Base-by-base conservation (phyloP, 306 rosid species). In the Acacia acuminata region DNA sequence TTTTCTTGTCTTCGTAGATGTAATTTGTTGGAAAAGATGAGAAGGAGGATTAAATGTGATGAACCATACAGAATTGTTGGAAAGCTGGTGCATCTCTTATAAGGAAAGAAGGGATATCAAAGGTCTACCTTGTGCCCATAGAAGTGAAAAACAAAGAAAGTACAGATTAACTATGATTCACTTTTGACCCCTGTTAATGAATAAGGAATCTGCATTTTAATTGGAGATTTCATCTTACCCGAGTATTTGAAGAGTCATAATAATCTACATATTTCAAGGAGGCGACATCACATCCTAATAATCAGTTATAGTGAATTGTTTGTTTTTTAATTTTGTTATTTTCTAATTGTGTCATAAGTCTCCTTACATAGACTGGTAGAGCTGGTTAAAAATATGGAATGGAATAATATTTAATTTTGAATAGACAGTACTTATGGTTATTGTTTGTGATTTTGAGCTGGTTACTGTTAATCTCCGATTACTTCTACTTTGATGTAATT, bases 401-500 rank as follows among this genome's bases (percentile, higher is more conserved):
- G 38, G 70, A 22, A 56, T 76, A 15, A n/a, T 34, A 40, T 14
- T 58, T 17, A 15, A 25, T 61, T 58, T 56, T 76, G 36, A 76
- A 22, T 60, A 40, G 22, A 40, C 70, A 5, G 7, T n/a, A 24
- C 53, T 38, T n/a, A 7, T 38, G 34, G 24, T 77, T 77, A 27
- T 32, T n/a, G n/a, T 24, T 44, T 43, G 10, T 71, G 7, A 30
- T 9, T 64, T 64, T 42, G 22, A 27, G 19, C 32, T 25, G 11
- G 22, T 8, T 40, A 25, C 71, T 8, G 42, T 40, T 42, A 40
- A n/a, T 76, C 16, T 42, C 22, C 12, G 19, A 25, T 24, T 38
- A 15, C 16, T 69, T n/a, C 13, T 43, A 36, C 53, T 79, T 73
- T 75, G 77, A 71, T 50, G 40, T 75, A 68, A 56, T 71, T 71